Evolutionary conservation across 257 asterid genomes (phyloP).

Genomic region (Solanum chmielewskii): DNA sequence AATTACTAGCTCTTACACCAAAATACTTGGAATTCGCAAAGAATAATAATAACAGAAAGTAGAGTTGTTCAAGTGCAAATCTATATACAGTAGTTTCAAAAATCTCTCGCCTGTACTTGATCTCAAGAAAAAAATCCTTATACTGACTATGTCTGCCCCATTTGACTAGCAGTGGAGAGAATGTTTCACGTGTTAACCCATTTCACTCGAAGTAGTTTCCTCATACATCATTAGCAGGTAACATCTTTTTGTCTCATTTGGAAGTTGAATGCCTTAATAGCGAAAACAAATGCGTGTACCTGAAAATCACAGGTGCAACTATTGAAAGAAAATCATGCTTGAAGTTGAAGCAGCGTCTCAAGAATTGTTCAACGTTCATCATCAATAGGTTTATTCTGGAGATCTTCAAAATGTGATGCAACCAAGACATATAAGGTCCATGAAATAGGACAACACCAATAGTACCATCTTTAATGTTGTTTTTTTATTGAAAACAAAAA

Average conservation of each 20-base stretch:
- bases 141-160: background rate
- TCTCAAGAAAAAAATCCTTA: background rate
- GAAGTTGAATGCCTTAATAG: constrained; percentile 37
- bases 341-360: constrained; percentile 27
- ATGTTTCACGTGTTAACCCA: background rate
- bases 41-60: background rate
- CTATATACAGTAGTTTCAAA: background rate
- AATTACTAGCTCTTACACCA: background rate
- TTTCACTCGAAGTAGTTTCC: background rate
- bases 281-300: constrained; percentile 18
- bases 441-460: constrained; percentile 46
- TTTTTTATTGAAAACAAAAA: background rate
- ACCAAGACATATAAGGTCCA: constrained; percentile 54
- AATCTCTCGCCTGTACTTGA: background rate
- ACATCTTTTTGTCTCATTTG: constrained; percentile 20
- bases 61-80: background rate
- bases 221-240: background rate
- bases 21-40: background rate
- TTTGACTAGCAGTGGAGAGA: background rate
- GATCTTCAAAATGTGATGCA: constrained; percentile 48
- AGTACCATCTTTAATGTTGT: constrained; percentile 73
- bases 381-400: background rate
- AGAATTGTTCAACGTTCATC: constrained; percentile 24
- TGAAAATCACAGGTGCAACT: constrained; percentile 24
- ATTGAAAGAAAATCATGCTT: constrained; percentile 34